These are phyloP conservation scores for Geosiphon pyriformis DNA, from an alignment of 192 early-diverging fungal genomes.

Conservation along the genomic window DNA sequence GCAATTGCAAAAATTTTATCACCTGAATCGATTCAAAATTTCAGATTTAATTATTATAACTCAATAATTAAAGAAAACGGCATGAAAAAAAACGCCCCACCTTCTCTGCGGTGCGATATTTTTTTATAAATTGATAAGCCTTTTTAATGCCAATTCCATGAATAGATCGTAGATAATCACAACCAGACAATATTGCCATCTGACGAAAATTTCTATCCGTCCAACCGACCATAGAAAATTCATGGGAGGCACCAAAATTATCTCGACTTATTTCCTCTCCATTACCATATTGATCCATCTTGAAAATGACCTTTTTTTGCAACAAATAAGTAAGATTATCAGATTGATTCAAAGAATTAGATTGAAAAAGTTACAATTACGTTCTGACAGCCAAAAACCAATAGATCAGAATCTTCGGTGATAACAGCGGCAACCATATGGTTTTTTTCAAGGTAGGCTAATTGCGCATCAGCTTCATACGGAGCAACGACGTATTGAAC, in stretches of 20 bases:
- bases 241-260: conserved; percentile 43
- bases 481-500: conserved; percentile 86
- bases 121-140: conserved; percentile 53
- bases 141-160: conserved; percentile 84
- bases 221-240: conserved; percentile 56
- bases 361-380: conserved; percentile 9
- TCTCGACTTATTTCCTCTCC: conserved; percentile 57
- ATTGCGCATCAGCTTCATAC: conserved; percentile 96
- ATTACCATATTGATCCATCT: conserved; percentile 70
- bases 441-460: conserved; percentile 70
- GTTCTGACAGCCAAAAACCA: conserved; percentile 85
- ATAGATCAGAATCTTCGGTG: conserved; percentile 93
- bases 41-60: not conserved
- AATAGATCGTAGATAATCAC: conserved; percentile 86
- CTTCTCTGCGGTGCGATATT: conserved; percentile 39
- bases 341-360: conserved; percentile 2
- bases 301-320: conserved; percentile 64
- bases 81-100: conserved; percentile 19
- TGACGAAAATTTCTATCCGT: conserved; percentile 59
- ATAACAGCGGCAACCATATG: conserved; percentile 73
- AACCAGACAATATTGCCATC: conserved; percentile 97
- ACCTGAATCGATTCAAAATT: conserved; percentile 21
- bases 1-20: conserved; percentile 20
- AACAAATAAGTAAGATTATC: not conserved
- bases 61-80: not conserved